Conservation (phyloP, 495 filamentous ascomycete genomes). For the Schizothecium vesticola region DNA sequence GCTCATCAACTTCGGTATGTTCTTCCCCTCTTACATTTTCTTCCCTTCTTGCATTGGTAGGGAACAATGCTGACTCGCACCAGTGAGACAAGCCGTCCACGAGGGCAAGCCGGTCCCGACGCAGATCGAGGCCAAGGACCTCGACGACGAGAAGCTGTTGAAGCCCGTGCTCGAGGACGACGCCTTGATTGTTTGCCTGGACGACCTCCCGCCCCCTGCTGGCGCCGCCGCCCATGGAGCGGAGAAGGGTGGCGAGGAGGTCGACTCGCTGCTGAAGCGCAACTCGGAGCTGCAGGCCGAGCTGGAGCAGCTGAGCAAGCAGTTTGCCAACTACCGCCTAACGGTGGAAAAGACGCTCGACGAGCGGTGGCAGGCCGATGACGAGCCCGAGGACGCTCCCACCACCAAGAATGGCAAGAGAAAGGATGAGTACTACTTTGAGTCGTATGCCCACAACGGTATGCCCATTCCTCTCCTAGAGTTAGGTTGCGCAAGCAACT, state of each 20-base stretch:
- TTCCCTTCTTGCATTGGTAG: not conserved
- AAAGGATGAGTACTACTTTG: constrained; percentile 66
- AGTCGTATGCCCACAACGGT: constrained; percentile 75
- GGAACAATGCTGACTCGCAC: not conserved
- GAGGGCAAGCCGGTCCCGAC: constrained; percentile 46
- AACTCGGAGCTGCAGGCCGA: constrained; percentile 66
- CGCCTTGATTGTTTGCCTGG: constrained; percentile 74
- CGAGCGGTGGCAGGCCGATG: constrained; percentile 55
- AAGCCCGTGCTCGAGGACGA: constrained; percentile 89
- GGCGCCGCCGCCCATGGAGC: constrained; percentile 11
- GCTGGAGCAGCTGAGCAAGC: constrained; percentile 55
- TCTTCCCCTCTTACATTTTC: not conserved
- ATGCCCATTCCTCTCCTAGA: constrained; percentile 11
- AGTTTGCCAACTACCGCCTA: constrained; percentile 67
- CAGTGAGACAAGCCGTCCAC: constrained; percentile 40
- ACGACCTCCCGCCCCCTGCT: constrained; percentile 56
- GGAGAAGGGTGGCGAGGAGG: constrained; percentile 21
- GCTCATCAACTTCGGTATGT: constrained; percentile 70
- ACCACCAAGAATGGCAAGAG: constrained; percentile 23
- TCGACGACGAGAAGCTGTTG: constrained; percentile 70
- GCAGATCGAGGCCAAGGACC: constrained; percentile 51
- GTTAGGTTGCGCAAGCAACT: not conserved
- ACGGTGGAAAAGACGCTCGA: constrained; percentile 67
- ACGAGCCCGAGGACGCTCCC: constrained; percentile 19
- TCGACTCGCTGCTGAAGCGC: constrained; percentile 45